Evolutionary conservation across 345 rosid genomes (phyloP).

Genomic region (Syzygium jambos): DNA sequence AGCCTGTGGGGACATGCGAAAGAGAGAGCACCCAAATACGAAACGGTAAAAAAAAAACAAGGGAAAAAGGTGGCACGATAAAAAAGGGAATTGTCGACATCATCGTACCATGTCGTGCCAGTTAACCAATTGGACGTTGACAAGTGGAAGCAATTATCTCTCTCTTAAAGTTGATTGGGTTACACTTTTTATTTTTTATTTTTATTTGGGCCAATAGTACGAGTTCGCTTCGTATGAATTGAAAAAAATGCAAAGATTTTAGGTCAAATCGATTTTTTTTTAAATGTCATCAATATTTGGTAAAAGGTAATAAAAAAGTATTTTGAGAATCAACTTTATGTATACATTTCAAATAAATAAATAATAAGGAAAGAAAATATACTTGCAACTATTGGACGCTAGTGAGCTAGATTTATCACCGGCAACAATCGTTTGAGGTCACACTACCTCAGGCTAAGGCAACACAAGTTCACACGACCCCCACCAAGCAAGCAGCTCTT

Average conservation of each 20-base stretch:
- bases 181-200: neutral
- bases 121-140: neutral
- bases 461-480: neutral
- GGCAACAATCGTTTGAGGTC: accelerated
- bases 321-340: neutral
- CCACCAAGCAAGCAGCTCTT: neutral
- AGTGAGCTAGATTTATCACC: neutral
- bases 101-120: neutral
- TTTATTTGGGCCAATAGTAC: neutral
- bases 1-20: neutral
- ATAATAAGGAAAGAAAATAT: neutral
- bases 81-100: neutral
- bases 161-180: neutral
- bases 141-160: neutral
- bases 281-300: neutral
- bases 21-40: neutral
- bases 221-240: neutral
- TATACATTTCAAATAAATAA: neutral
- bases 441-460: neutral
- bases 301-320: neutral
- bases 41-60: neutral
- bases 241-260: neutral
- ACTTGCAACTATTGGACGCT: accelerated
- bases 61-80: neutral
- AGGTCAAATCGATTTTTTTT: neutral